phyloP scores from a whole-genome alignment of 2,329 filamentous ascomycete genomes.

The Xenoacremonium recifei region DNA sequence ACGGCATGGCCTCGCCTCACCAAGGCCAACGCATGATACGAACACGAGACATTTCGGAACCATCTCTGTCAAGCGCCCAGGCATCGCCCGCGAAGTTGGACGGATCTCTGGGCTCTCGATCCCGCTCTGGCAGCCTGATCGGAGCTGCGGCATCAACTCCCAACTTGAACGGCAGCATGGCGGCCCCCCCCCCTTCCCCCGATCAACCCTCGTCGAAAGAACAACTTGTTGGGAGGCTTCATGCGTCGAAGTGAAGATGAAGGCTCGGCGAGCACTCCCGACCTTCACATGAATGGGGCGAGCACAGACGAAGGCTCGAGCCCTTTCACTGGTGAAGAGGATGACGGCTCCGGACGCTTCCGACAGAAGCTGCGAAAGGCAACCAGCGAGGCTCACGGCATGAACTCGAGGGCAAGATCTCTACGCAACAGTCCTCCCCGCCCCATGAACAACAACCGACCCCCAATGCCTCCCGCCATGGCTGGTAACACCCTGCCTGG shows the following conservation, averaged over 20 bases:
- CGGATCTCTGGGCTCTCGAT: conserved; percentile 23
- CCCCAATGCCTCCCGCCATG: conserved; percentile 26
- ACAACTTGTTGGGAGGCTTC: conserved; percentile 37
- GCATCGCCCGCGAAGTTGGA: conserved; percentile 41
- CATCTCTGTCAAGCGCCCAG: conserved; percentile 46
- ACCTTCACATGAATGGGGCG: conserved; percentile 19
- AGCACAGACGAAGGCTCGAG: conserved; percentile 25
- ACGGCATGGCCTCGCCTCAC: conserved; percentile 8
- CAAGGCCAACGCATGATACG: conserved; percentile 38
- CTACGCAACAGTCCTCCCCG: conserved; percentile 25
- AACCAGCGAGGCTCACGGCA: conserved; percentile 38
- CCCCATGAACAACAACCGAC: conserved; percentile 23
- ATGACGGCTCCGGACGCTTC: conserved; percentile 37
- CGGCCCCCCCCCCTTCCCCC: conserved; percentile 54
- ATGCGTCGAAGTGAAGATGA: conserved; percentile 36
- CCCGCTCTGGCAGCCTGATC: conserved; percentile 35
- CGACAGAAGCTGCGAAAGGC: conserved; percentile 43
- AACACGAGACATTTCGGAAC: conserved; percentile 51
- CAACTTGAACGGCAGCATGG: conserved; percentile 33
- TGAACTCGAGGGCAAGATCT: conserved; percentile 28
- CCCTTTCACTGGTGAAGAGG: conserved; percentile 35
- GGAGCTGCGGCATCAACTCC: conserved; percentile 33
- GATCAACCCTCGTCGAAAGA: conserved; percentile 57
- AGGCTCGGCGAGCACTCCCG: conserved; percentile 14
- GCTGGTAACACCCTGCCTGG: conserved; percentile 36